These are phyloP conservation scores for Backusella australiensis DNA, from an alignment of 192 early-diverging fungal genomes.

Conservation along the genomic window DNA sequence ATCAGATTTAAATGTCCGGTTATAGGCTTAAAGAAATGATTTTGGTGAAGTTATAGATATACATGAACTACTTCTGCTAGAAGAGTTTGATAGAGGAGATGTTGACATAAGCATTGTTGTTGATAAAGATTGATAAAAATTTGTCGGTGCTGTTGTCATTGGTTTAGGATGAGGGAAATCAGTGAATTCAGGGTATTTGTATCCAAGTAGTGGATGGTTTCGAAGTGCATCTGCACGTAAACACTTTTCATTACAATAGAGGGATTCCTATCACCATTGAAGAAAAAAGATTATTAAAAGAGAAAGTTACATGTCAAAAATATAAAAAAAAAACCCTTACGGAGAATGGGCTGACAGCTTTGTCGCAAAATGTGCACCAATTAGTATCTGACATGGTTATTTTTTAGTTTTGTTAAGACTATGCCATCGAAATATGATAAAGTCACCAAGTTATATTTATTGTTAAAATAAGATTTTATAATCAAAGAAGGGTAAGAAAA, in stretches of 20 bases:
- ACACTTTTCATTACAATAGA: slow-evolving; percentile 37
- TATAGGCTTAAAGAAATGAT: background rate
- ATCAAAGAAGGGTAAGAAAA: background rate
- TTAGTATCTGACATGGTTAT: slow-evolving; percentile 28
- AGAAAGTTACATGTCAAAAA: background rate
- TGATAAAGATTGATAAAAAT: background rate
- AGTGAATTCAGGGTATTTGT: slow-evolving; percentile 31
- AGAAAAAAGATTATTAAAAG: background rate
- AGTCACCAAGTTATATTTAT: background rate
- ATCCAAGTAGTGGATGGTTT: slow-evolving; percentile 33
- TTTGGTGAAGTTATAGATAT: background rate
- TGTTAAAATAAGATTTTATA: background rate
- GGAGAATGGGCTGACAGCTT: slow-evolving; percentile 27
- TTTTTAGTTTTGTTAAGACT: background rate
- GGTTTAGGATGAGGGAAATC: slow-evolving; percentile 34
- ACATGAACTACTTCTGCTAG: background rate
- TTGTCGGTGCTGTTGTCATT: background rate
- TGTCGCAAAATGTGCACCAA: slow-evolving; percentile 36
- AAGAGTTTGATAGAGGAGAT: background rate
- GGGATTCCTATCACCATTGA: slow-evolving; percentile 26
- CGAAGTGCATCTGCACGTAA: slow-evolving; percentile 31
- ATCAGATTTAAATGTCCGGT: background rate
- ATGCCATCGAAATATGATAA: background rate
- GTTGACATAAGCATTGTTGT: background rate
- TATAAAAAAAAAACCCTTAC: slow-evolving; percentile 12